A percentile compares a stretch with the other conserved stretches of the same genome.
Conservation (phyloP, 2,329 filamentous ascomycete genomes). For the Graphilbum sp. region DNA sequence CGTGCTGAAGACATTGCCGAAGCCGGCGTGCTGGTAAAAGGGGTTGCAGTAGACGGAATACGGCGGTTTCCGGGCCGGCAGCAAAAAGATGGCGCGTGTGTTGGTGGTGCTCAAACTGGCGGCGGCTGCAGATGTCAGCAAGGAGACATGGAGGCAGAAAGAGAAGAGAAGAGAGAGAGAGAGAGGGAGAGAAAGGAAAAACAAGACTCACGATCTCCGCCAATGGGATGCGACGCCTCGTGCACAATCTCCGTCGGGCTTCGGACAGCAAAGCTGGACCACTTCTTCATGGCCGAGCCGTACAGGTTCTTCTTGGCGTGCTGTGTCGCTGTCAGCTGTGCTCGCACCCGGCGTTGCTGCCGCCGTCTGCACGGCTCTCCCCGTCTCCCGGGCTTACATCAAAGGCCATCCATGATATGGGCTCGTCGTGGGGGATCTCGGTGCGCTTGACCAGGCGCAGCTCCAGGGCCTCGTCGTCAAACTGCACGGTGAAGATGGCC, state of each 20-base stretch:
- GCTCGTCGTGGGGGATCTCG: constrained; percentile 65
- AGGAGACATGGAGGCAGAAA: too few relatives aligned
- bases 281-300: constrained; percentile 86
- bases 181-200: neutral
- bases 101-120: constrained; percentile 57
- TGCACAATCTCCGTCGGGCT: constrained; percentile 63
- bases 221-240: constrained; percentile 57
- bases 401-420: constrained; percentile 89
- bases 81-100: constrained; percentile 77
- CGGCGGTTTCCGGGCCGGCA: constrained; percentile 61
- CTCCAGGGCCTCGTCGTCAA: constrained; percentile 66
- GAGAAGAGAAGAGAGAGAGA: neutral
- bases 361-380: too few relatives aligned
- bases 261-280: constrained; percentile 66
- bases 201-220: constrained; percentile 48
- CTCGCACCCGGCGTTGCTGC: too few relatives aligned
- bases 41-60: constrained; percentile 80
- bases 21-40: constrained; percentile 74
- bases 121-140: constrained; percentile 29
- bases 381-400: constrained; percentile 40
- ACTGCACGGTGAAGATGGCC: constrained; percentile 77
- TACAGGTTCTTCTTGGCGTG: constrained; percentile 74
- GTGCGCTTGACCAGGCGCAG: constrained; percentile 66
- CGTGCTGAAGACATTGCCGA: constrained; percentile 60
- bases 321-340: constrained; percentile 23